Evolutionary conservation across 73 alveolate species (phyloP).

Genomic region (Paramecium tetraurelia): DNA sequence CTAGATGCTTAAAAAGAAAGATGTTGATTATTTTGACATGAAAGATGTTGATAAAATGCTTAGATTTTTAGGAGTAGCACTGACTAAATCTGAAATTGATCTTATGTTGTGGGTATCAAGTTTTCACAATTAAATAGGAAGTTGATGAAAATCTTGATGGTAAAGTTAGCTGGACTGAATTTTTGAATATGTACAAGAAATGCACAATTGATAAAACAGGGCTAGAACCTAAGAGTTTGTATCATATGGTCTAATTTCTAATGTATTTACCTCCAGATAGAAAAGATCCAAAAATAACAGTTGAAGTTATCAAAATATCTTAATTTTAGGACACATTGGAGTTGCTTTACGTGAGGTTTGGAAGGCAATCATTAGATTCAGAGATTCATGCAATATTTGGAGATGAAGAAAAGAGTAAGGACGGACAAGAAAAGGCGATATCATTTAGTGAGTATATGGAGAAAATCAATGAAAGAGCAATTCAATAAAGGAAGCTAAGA

Average conservation of each 20-base stretch:
- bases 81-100: slow-evolving; percentile 82
- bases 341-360: slow-evolving; percentile 92
- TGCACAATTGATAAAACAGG: slow-evolving; percentile 89
- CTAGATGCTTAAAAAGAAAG: not conserved
- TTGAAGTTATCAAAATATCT: slow-evolving; percentile 61
- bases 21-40: slow-evolving; percentile 11
- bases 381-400: slow-evolving; percentile 85
- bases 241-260: slow-evolving; percentile 94
- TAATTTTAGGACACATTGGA: slow-evolving; percentile 96
- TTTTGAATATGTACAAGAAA: slow-evolving; percentile 92
- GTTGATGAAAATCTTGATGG: slow-evolving; percentile 96
- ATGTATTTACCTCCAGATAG: slow-evolving; percentile 88
- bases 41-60: slow-evolving; percentile 63
- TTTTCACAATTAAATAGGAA: slow-evolving; percentile 73
- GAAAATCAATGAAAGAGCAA: slow-evolving; percentile 74
- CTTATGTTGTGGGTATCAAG: slow-evolving; percentile 76
- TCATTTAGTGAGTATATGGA: slow-evolving; percentile 75
- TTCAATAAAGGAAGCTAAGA: slow-evolving; percentile 68
- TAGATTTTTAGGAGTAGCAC: slow-evolving; percentile 63
- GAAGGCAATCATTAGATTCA: slow-evolving; percentile 72
- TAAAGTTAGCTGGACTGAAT: slow-evolving; percentile 86
- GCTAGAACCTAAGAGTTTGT: slow-evolving; percentile 94
- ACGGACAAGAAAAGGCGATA: slow-evolving; percentile 71
- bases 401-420: slow-evolving; percentile 66
- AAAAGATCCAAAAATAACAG: slow-evolving; percentile 13